phyloP scores from a whole-genome alignment of 169 alveolate genomes.

The Toxoplasma gondii region DNA sequence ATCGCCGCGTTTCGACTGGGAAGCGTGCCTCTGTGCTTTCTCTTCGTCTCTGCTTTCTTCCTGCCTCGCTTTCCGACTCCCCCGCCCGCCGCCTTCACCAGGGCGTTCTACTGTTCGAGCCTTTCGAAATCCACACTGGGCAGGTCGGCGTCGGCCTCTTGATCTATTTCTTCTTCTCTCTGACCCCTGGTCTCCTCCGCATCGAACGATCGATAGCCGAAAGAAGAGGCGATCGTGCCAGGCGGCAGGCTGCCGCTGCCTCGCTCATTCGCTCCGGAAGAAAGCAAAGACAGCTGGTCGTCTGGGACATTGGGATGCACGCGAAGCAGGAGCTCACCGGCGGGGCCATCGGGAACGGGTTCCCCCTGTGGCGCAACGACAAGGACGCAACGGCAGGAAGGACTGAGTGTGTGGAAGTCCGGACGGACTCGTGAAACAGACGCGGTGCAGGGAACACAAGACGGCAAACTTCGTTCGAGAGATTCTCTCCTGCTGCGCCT shows the following conservation, averaged over 20 bases:
- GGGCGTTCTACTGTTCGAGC: background rate
- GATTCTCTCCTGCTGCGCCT: background rate
- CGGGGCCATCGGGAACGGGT: constrained; percentile 38
- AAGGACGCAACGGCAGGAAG: background rate
- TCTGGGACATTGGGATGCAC: constrained; percentile 57
- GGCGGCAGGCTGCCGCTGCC: background rate
- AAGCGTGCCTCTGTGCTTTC: background rate
- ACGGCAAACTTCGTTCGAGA: too few relatives aligned
- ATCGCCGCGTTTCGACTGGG: too few relatives aligned
- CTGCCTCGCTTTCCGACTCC: background rate
- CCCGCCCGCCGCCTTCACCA: background rate
- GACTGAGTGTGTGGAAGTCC: background rate
- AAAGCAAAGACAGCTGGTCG: background rate
- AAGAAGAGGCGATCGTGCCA: background rate
- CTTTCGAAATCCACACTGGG: background rate
- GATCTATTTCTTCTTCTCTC: background rate
- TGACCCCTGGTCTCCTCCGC: background rate
- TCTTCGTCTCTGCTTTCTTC: constrained; percentile 6
- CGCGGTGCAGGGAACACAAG: background rate
- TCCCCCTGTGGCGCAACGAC: constrained; percentile 42
- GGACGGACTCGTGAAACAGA: background rate
- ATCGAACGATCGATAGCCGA: constrained; percentile 7
- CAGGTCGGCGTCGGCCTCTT: constrained; percentile 2
- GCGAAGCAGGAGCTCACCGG: constrained; percentile 57
- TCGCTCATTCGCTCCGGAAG: background rate